These are phyloP conservation scores for Eucalyptus cloeziana DNA, from an alignment of 345 rosid species.

Conservation along the genomic window DNA sequence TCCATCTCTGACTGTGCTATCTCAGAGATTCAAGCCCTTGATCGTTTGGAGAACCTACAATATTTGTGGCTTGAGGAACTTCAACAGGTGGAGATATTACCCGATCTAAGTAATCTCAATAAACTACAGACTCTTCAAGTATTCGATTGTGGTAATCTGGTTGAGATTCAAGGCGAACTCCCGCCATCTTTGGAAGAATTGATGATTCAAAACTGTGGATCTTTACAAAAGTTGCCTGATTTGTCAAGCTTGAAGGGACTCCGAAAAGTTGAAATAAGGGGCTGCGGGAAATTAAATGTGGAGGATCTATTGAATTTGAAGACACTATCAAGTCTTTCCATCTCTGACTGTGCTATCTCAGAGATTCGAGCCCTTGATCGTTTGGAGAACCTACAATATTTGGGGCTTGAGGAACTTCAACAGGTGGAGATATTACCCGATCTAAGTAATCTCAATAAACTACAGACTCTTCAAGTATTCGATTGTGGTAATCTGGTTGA, in stretches of 20 bases:
- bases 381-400: neutral
- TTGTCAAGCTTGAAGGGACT: neutral
- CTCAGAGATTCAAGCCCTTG: neutral
- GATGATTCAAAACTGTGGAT: no score
- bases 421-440: no score
- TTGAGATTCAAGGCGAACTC: no score
- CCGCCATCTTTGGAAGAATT: rapidly evolving
- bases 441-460: no score
- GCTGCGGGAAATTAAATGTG: neutral
- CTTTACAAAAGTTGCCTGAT: no score
- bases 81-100: no score
- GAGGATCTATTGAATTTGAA: neutral
- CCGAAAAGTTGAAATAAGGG: rapidly evolving
- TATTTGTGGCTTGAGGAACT: no score
- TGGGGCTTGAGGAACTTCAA: no score
- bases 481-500: neutral
- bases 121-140: no score
- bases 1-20: rapidly evolving
- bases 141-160: neutral
- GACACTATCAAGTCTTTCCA: rapidly evolving
- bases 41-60: neutral
- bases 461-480: rapidly evolving
- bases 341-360: rapidly evolving
- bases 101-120: no score
- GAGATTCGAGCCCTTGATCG: neutral